Evolutionary conservation across 106 monocot species (phyloP).

Genomic region (Agapanthus africanus): DNA sequence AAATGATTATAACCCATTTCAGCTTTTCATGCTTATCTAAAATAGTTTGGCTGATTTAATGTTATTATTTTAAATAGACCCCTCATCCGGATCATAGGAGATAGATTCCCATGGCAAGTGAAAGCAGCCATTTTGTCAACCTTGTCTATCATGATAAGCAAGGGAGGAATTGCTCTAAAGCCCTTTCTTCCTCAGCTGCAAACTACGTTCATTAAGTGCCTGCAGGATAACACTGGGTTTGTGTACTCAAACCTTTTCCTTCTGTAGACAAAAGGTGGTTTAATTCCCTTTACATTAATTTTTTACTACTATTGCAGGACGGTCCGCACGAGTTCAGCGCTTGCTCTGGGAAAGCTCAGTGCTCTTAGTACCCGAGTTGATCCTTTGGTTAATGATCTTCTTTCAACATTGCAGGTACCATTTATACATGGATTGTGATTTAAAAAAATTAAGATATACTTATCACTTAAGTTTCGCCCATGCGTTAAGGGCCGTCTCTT

Average conservation of each 20-base stretch:
- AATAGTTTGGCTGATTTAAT: not conserved
- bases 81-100: slow-evolving; percentile 91
- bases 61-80: slow-evolving; percentile 37
- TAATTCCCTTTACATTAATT: slow-evolving; percentile 4
- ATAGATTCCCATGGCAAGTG: slow-evolving; percentile 98
- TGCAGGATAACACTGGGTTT: slow-evolving; percentile 85
- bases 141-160: slow-evolving; percentile 81
- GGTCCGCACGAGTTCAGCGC: slow-evolving; percentile 82
- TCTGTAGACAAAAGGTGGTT: not conserved
- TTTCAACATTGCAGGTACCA: slow-evolving; percentile 74
- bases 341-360: slow-evolving; percentile 92
- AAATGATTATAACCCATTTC: not conserved
- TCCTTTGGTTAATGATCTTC: slow-evolving; percentile 85
- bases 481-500: not conserved
- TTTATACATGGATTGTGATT: too few species aligned
- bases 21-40: not conserved
- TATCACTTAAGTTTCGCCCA: too few species aligned
- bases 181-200: slow-evolving; percentile 99
- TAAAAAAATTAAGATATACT: too few species aligned
- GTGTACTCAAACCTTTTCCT: slow-evolving; percentile 4
- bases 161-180: slow-evolving; percentile 91
- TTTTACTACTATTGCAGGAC: slow-evolving; percentile 32
- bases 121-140: slow-evolving; percentile 91
- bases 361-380: slow-evolving; percentile 90
- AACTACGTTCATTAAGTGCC: slow-evolving; percentile 94